Evolutionary conservation across 75 land plant species (phyloP).

Genomic region (Gnetum montanum): DNA sequence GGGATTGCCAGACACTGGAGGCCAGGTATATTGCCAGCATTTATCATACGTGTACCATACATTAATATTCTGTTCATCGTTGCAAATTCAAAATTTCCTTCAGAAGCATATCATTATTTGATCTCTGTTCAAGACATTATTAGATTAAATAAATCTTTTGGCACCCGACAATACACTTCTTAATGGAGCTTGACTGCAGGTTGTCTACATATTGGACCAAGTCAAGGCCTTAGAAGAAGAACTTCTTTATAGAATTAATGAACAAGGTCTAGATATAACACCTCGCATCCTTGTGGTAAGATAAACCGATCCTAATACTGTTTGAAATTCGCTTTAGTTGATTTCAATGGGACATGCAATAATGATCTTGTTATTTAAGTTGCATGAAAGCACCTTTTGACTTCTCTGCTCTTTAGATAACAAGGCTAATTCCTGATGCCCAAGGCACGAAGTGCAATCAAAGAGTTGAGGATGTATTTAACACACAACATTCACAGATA

Average conservation of each 20-base stretch:
- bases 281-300: slow-evolving; percentile 58
- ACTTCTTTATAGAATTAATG: slow-evolving; percentile 39
- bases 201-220: slow-evolving; percentile 74
- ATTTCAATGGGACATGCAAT: too few species aligned
- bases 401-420: slow-evolving; percentile 25
- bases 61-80: too few species aligned
- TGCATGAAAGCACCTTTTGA: too few species aligned
- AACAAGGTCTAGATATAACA: slow-evolving; percentile 50
- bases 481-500: slow-evolving; percentile 43
- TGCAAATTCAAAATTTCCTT: too few species aligned
- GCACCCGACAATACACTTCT: too few species aligned
- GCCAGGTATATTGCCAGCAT: slow-evolving; percentile 76
- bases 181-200: too few species aligned
- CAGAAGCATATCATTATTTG: too few species aligned
- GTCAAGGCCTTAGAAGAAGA: slow-evolving; percentile 58
- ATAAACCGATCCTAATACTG: too few species aligned
- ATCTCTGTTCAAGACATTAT: too few species aligned
- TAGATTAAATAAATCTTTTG: too few species aligned
- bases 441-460: slow-evolving; percentile 54
- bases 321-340: too few species aligned
- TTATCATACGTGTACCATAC: background rate
- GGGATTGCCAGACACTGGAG: slow-evolving; percentile 98
- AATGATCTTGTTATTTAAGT: too few species aligned
- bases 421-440: slow-evolving; percentile 57
- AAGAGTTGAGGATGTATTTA: slow-evolving; percentile 39